Base-by-base conservation (phyloP, 164 flowering plant species). In the Magnolia officinalis region DNA sequence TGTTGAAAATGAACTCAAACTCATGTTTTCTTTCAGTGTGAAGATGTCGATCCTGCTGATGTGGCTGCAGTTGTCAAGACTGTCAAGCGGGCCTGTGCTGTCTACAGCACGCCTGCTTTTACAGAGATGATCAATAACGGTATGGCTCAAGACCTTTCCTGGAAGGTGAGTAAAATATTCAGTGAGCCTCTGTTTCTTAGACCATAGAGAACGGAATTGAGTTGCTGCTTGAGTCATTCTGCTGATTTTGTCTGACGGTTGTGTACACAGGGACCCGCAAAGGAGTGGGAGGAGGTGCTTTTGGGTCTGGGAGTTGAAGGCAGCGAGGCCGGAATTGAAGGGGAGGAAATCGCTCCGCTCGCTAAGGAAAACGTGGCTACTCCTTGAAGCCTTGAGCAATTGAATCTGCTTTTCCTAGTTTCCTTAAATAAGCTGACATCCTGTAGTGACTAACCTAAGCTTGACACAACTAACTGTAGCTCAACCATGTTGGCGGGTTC, bases 61-160 rank as follows among this genome's bases (percentile, higher is more conserved):
- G 93, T 90, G 55, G 72, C 77, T 18, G 92, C 93, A 45, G 58
- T 94, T 10, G 83, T 85, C 20, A 83, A 63, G 7, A 81, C 88
- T 0, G 93, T 89, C 21, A 80, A 72, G 31, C 88, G 91, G 76
- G 97, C 98, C 31, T 81, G 91, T 52, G 79, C 80, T 20, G 77
- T 82, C 11, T 88, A 90, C 76, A 91, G 90, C 8, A 89, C 97
- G 13, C 84, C 85, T 59, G 92, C 94, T 63, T 78, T 88, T 9
- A 77, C 70, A 4, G 91, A 94, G 81, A 96, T 96, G 90, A 84
- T 94, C 7, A 65, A 79, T 64, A 96, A 91, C 66, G 87, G 95
- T 86, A 96, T 96, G 98, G 91, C 94, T 65, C 95, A 91, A 80
- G 99, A 96, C 73, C 88, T 94, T 45, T 96, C 99, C 50, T 96